Evolutionary conservation across 106 monocot species (phyloP), one percentile per base, ranked within the genome.

Genomic region (Acorus gramineus): DNA sequence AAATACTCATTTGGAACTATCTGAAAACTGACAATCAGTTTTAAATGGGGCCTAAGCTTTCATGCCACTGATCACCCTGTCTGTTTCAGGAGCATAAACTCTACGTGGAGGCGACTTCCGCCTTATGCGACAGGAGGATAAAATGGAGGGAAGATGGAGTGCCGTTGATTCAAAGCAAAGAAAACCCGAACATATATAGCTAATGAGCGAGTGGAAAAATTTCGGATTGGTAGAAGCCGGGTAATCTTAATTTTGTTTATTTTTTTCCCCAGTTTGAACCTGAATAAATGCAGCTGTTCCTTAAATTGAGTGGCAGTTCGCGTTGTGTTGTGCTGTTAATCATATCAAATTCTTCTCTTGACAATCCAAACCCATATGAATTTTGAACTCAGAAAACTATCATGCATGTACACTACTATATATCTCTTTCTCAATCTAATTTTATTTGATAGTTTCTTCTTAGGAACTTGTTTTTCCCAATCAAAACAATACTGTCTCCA

Each of bases 111-210:
- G 87, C 56, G n/a, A 81, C 88, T 54, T 63, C 87, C n/a, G 96
- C 96, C 47, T 47, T 98, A 48, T 98, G 96, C 54, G 96, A 98
- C 46, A 90, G 85, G 3, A 62, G 96, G 12, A 65, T 98, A 62
- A 50, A 81, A 8, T 91, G 96, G 96, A 87, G 96, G 59, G 91
- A 83, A 65, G 96, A 98, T 68, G 96, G 87, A 61, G 87, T 98
- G 3, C 96, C 96, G 59, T 70, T 98, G 42, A 84, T 98, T 43
- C 60, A 66, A 55, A 83, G 81, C 57, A 78, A 72, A 62, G 78
- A 77, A 59, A 77, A 83, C 60, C 85, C 87, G 54, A 58, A 81
- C 59, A 78, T 78, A 52, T 89, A 80, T 52, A 65, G 11, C 11
- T 83, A 72, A 69, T 49, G 42, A 28, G 28, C 28, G 28, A 28